A percentile compares a stretch with the other conserved stretches of the same genome.
phyloP scores from a whole-genome alignment of 1,284 basidiomycete genomes.

The Somion occarium region DNA sequence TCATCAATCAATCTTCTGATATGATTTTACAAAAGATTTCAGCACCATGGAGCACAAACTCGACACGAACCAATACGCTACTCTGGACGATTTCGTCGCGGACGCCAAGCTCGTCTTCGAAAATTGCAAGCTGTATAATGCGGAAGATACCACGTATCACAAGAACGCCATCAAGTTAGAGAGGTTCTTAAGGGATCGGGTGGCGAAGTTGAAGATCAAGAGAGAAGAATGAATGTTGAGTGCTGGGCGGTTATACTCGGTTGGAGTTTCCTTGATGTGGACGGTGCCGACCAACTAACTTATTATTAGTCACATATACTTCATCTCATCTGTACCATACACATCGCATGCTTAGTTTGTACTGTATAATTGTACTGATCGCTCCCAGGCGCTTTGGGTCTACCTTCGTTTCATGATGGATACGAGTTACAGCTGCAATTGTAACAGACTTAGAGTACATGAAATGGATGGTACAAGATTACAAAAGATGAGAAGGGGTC shows the following conservation, averaged over 20 bases:
- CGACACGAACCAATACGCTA: constrained; percentile 75
- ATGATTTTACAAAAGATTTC: constrained; percentile 56
- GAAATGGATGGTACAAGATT: no score
- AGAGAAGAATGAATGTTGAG: constrained; percentile 14
- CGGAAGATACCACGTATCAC: constrained; percentile 79
- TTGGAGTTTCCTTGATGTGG: no score
- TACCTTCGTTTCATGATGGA: no score
- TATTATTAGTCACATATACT: neutral
- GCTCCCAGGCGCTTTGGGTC: no score
- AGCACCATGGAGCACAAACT: constrained; percentile 92
- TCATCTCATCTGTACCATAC: neutral
- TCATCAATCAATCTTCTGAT: constrained; percentile 5
- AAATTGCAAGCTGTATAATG: constrained; percentile 92
- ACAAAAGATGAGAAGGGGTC: no score
- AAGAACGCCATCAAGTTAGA: constrained; percentile 87
- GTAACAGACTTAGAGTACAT: no score
- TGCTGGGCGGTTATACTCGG: neutral
- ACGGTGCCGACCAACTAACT: neutral
- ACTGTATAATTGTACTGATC: no score
- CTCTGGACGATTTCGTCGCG: constrained; percentile 72
- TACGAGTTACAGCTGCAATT: no score
- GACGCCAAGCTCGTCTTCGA: constrained; percentile 87
- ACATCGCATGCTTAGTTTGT: neutral
- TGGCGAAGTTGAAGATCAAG: constrained; percentile 21
- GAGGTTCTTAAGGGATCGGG: constrained; percentile 53